Conservation (phyloP, 2,329 filamentous ascomycete genomes). For the Sporothrix inflata region DNA sequence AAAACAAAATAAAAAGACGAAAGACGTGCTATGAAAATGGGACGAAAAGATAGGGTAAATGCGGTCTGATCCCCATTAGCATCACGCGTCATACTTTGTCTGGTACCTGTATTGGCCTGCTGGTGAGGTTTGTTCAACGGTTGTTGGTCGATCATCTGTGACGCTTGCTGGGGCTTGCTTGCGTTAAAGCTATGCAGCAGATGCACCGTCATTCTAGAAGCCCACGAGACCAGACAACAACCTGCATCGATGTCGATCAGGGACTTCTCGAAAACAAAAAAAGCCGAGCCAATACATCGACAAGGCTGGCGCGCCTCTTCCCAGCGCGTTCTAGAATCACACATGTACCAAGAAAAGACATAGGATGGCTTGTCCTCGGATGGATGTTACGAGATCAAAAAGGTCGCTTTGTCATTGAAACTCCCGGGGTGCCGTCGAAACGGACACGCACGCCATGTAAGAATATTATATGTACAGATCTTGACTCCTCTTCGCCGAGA, state of each 20-base stretch:
- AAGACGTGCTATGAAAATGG: background rate
- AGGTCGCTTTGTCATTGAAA: conserved; percentile 11
- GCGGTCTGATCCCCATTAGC: background rate
- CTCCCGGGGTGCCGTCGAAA: background rate
- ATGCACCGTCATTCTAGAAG: background rate
- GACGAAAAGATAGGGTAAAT: background rate
- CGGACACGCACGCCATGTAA: background rate
- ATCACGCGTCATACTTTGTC: no score
- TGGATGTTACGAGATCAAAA: background rate
- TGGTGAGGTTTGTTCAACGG: no score
- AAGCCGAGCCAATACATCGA: background rate
- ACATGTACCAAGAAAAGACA: background rate
- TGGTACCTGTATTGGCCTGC: no score
- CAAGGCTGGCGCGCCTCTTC: background rate
- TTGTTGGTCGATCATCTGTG: no score
- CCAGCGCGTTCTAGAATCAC: background rate
- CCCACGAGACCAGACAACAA: background rate
- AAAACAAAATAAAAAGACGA: background rate
- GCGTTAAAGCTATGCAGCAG: background rate
- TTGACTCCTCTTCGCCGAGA: background rate
- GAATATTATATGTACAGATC: conserved; percentile 6
- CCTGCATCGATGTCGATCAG: background rate
- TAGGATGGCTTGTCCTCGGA: background rate
- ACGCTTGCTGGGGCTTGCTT: no score
- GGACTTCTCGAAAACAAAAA: background rate